Conservation (phyloP, 257 asterid species). For the Lycium ferocissimum region DNA sequence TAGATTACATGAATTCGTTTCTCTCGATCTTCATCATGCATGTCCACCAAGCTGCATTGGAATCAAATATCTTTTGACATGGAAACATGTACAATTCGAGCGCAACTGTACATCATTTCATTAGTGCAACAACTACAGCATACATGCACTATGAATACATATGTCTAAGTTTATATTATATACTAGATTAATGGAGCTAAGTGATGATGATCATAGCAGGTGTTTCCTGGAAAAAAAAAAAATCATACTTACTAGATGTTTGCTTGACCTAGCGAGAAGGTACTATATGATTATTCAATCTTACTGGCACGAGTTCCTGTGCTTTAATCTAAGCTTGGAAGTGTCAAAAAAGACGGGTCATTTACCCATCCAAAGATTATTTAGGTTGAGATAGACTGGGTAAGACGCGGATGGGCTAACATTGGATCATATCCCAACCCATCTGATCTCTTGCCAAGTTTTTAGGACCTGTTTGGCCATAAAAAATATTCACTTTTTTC, state of each 20-base stretch:
- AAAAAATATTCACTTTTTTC: too few relatives aligned
- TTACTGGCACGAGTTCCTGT: not conserved
- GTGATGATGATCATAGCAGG: not conserved
- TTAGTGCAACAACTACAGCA: not conserved
- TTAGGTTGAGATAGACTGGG: too few relatives aligned
- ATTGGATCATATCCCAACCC: not conserved
- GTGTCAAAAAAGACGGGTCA: not conserved
- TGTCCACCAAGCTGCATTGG: not conserved
- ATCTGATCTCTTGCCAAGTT: not conserved
- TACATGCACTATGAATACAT: not conserved
- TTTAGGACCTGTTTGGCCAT: too few relatives aligned
- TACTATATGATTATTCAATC: not conserved
- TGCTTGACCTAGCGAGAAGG: not conserved
- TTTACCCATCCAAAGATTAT: too few relatives aligned
- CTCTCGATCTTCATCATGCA: constrained; percentile 18
- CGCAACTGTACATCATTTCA: not conserved
- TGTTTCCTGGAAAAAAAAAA: not conserved
- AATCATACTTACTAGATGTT: not conserved
- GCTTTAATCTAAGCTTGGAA: not conserved
- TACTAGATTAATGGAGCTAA: not conserved
- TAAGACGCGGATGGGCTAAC: not conserved
- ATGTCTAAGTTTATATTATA: not conserved
- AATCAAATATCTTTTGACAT: not conserved
- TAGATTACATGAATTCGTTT: constrained; percentile 3
- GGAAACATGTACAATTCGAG: not conserved